phyloP scores from a whole-genome alignment of 495 filamentous ascomycete genomes.

The Penicillium silybi region DNA sequence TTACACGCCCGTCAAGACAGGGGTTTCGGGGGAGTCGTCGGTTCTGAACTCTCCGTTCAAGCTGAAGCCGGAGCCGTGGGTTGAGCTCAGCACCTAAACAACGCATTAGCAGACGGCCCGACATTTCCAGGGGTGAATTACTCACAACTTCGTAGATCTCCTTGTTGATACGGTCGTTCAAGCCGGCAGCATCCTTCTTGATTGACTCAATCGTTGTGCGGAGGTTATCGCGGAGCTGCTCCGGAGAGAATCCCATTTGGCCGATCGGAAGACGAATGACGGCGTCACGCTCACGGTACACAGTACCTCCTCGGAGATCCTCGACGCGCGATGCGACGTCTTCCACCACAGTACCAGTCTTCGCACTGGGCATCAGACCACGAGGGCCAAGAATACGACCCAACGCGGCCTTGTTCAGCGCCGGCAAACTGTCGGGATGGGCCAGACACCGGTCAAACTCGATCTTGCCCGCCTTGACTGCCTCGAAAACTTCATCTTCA shows the following conservation, averaged over 20 bases:
- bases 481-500: conserved; percentile 78
- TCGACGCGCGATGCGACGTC: conserved; percentile 66
- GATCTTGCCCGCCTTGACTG: conserved; percentile 67
- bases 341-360: conserved; percentile 81
- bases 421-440: conserved; percentile 68
- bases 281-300: conserved; percentile 81
- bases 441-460: conserved; percentile 88
- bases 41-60: conserved; percentile 72
- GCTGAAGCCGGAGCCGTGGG: conserved; percentile 78
- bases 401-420: conserved; percentile 71
- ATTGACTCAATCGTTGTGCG: conserved; percentile 69
- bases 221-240: conserved; percentile 82
- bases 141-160: conserved; percentile 82
- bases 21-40: conserved; percentile 51
- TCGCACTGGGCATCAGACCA: conserved; percentile 87
- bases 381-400: conserved; percentile 80
- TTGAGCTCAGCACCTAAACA: conserved; percentile 74
- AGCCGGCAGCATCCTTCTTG: conserved; percentile 66
- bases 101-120: background rate
- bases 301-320: conserved; percentile 75
- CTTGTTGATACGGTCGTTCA: conserved; percentile 74
- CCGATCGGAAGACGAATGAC: conserved; percentile 85
- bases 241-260: conserved; percentile 84
- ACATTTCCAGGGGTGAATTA: background rate
- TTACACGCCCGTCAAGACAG: conserved; percentile 40